Evolutionary conservation across 129 eudicot genomes (phyloP).

Genomic region (Kitagawia praeruptora): DNA sequence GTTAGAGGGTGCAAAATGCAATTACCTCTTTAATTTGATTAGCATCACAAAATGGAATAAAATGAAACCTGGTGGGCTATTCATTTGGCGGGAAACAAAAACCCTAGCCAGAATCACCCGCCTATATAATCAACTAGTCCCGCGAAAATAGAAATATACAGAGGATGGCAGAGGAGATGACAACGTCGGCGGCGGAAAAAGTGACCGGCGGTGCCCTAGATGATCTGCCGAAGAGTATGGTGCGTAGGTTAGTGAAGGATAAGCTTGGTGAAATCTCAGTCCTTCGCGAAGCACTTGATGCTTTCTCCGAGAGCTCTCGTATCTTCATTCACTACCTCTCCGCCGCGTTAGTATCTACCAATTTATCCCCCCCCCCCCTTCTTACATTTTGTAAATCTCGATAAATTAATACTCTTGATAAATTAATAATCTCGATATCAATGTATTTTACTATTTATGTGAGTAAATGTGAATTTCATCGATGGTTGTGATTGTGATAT

Average conservation of each 20-base stretch:
- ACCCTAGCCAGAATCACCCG: neutral
- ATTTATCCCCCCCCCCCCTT: too few relatives aligned
- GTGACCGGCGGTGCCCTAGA: slow-evolving; percentile 21
- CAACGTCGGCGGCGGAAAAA: neutral
- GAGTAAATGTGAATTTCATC: neutral
- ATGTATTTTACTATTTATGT: neutral
- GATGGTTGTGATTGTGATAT: neutral
- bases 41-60: too few relatives aligned
- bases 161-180: neutral
- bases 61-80: too few relatives aligned
- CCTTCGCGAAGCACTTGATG: slow-evolving; percentile 57
- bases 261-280: slow-evolving; percentile 66
- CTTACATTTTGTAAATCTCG: neutral
- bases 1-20: too few relatives aligned
- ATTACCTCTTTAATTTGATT: too few relatives aligned
- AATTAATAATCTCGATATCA: neutral
- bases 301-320: slow-evolving; percentile 86
- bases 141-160: neutral
- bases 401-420: neutral
- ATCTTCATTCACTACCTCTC: slow-evolving; percentile 91
- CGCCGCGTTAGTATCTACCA: slow-evolving; percentile 44
- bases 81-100: neutral
- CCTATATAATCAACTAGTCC: neutral
- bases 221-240: slow-evolving; percentile 83
- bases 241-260: slow-evolving; percentile 75